These are phyloP conservation scores for Fusarium miscanthi DNA, from an alignment of 2,329 filamentous ascomycete species.

Conservation along the genomic window DNA sequence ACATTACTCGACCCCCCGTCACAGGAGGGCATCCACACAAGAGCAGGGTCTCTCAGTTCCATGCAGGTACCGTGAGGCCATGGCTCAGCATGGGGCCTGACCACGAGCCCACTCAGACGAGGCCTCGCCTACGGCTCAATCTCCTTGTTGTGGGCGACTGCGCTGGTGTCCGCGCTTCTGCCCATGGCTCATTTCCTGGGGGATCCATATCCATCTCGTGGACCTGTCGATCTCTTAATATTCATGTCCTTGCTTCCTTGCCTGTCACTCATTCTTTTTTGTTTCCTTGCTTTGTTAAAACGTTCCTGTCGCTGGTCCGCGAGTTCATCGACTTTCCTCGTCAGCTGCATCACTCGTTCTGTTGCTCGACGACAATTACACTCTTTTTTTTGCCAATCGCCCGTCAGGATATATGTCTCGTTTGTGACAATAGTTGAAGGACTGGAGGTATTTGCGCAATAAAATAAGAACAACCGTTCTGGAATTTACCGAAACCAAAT, in stretches of 20 bases:
- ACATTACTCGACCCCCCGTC: slow-evolving; percentile 37
- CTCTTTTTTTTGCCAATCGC: slow-evolving; percentile 35
- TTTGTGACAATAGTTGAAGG: slow-evolving; percentile 35
- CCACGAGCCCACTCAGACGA: slow-evolving; percentile 30
- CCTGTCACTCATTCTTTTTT: slow-evolving; percentile 33
- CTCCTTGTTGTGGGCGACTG: slow-evolving; percentile 31
- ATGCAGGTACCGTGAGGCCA: slow-evolving; percentile 27
- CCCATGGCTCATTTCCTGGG: slow-evolving; percentile 44
- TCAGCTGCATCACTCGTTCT: slow-evolving; percentile 43
- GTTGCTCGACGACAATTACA: slow-evolving; percentile 41
- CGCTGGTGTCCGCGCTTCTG: slow-evolving; percentile 39
- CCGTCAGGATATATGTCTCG: slow-evolving; percentile 28
- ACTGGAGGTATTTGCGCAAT: slow-evolving; percentile 31
- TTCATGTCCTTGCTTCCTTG: slow-evolving; percentile 30
- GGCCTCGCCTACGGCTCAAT: slow-evolving; percentile 38
- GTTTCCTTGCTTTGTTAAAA: slow-evolving; percentile 40
- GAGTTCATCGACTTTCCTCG: slow-evolving; percentile 23
- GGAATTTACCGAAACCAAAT: slow-evolving; percentile 22
- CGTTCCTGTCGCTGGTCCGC: slow-evolving; percentile 40
- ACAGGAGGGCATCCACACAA: slow-evolving; percentile 32
- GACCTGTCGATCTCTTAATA: slow-evolving; percentile 43
- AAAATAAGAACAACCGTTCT: slow-evolving; percentile 38
- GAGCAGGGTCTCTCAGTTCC: slow-evolving; percentile 25
- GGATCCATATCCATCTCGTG: slow-evolving; percentile 40
- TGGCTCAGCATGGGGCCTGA: slow-evolving; percentile 23